Evolutionary conservation across 2,329 filamentous ascomycete species (phyloP).

Genomic region (Mycogone perniciosa): DNA sequence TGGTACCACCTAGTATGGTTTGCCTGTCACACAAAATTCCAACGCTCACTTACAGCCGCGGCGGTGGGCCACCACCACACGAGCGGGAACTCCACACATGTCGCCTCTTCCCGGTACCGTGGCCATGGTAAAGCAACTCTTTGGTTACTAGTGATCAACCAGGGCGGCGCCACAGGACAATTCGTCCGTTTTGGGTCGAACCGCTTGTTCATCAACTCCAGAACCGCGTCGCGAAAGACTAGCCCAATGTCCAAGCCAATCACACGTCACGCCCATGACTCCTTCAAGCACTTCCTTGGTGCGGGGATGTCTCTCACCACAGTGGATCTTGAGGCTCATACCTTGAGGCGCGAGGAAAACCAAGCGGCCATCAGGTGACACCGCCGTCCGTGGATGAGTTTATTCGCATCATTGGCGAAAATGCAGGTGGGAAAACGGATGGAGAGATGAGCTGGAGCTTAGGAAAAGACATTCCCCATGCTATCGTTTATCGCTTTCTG

Average conservation of each 20-base stretch:
- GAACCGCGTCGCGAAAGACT: slow-evolving; percentile 4
- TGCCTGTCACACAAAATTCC: neutral
- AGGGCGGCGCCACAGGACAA: slow-evolving; percentile 3
- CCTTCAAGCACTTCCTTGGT: slow-evolving; percentile 13
- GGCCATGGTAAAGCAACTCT: neutral
- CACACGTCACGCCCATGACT: slow-evolving; percentile 9
- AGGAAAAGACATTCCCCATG: slow-evolving; percentile 9
- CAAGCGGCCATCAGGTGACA: slow-evolving; percentile 10
- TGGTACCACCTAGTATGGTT: slow-evolving; percentile 1
- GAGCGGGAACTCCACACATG: neutral
- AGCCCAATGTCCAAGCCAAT: slow-evolving; percentile 11
- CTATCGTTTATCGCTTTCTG: slow-evolving; percentile 14
- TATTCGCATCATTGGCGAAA: slow-evolving; percentile 7
- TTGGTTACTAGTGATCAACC: neutral
- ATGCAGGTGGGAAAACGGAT: slow-evolving; percentile 1
- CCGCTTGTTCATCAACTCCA: slow-evolving; percentile 12
- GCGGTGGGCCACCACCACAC: neutral
- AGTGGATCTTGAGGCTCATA: slow-evolving; percentile 11
- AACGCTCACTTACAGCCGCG: neutral
- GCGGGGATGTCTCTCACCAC: slow-evolving; percentile 15
- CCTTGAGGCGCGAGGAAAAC: slow-evolving; percentile 13
- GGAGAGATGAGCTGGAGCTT: slow-evolving; percentile 11
- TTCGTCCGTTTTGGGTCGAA: slow-evolving; percentile 13
- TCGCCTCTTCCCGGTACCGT: neutral
- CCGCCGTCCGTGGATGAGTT: slow-evolving; percentile 10